Evolutionary conservation across 345 rosid species (phyloP), one percentile per base, ranked within the genome.

Genomic region (Salix caprea): DNA sequence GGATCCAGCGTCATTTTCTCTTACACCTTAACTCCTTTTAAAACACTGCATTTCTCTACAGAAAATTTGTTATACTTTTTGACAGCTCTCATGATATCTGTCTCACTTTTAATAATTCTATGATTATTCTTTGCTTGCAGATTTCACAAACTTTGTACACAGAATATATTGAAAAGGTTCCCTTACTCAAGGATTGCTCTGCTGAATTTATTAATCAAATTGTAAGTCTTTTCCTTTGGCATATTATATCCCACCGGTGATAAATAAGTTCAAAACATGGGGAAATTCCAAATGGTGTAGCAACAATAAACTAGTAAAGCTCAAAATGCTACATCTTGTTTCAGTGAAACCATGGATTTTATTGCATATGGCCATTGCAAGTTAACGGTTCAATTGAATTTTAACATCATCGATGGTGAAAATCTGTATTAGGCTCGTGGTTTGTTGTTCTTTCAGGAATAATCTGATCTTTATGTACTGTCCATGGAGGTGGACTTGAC

Each of bases 181-280:
- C 88, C 44, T 90, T 96, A 54, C 89, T 96, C 68, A 84, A 80
- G 75, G 97, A 83, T 70, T 96, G 99, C 78, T 94, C 99, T 16
- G 68, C 87, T 1, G 98, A 94, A 83, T 91, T 96, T 67, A 88
- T 96, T 26, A 91, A 88, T 76, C 99, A 96, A 82, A 90, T 96
- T 61, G 98, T 91, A 82, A 87, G 97, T 84, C 66, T 69, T 54
- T 78, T 39, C 39, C 1, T 18, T 60, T 19, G 42, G 39, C 62
- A 24, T 42, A 67, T 65, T 24, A 37, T 42, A 61, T 64, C 26
- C 16, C 36, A 37, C n/a, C 7, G 34, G 23, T 67, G 52, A 34
- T 44, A 62, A 23, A 32, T 39, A 48, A 10, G 74, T n/a, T 58
- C 2, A 7, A 21, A 50, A 12, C 15, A 6, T 13, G 36, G 15